phyloP scores from a whole-genome alignment of 805 yeast genomes.

The Yueomyces sinensis region DNA sequence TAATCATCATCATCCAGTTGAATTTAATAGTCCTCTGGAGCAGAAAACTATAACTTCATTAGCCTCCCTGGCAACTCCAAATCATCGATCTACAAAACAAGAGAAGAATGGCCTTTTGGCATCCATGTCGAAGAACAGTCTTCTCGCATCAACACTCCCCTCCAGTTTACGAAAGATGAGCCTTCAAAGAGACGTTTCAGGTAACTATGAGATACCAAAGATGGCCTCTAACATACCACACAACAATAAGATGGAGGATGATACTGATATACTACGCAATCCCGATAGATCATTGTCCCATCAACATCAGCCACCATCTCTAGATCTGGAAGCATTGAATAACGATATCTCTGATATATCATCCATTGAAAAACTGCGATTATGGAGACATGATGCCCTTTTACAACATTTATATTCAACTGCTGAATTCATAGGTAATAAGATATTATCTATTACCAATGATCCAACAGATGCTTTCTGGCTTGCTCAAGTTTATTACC shows the following conservation, averaged over 20 bases:
- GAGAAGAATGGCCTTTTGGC: conserved; percentile 9
- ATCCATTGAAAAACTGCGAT: conserved; percentile 71
- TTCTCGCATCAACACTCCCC: conserved; percentile 19
- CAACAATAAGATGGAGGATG: no score
- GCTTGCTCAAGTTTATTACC: conserved; percentile 82
- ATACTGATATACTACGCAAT: not conserved
- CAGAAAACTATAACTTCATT: conserved; percentile 5
- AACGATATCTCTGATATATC: conserved; percentile 27
- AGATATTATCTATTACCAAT: conserved; percentile 65
- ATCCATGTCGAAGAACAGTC: conserved; percentile 15
- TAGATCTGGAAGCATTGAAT: conserved; percentile 1
- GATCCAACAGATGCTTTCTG: conserved; percentile 94
- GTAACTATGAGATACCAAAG: no score
- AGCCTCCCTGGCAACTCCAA: conserved; percentile 29
- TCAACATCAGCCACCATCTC: no score
- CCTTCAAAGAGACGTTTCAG: conserved; percentile 10
- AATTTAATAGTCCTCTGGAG: conserved; percentile 2
- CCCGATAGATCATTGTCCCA: not conserved
- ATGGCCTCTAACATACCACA: not conserved
- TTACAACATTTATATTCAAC: conserved; percentile 86
- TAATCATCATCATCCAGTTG: no score
- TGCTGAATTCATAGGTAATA: conserved; percentile 87
- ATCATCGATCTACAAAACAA: conserved; percentile 24
- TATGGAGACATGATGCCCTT: conserved; percentile 89
- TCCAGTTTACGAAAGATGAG: conserved; percentile 20